Evolutionary conservation across 345 rosid species (phyloP), one percentile per base, ranked within the genome.

Genomic region (Odontarrhena argentea): DNA sequence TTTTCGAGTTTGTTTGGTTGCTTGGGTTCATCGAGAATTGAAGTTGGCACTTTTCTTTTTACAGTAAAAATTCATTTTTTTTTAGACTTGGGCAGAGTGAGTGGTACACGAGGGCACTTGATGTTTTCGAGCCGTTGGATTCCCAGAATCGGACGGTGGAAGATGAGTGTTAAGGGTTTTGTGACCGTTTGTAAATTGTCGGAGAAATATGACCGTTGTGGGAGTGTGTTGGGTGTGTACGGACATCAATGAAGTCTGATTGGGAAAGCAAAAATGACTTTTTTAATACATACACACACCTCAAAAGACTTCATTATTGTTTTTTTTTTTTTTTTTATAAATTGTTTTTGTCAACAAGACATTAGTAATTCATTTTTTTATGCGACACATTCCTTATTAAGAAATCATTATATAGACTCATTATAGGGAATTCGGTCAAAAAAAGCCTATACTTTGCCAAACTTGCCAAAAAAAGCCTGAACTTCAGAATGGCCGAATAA

Each of bases 191-290:
- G 79, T 10, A 44, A 34, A 3, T 57, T 84, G 96, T 93, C 96
- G 89, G 91, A 72, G 83, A 77, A 91, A 91, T 87, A 81, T 87
- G 86, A 91, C 99, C 99, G 99, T 94, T 93, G 86, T 54, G 42
- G 70, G 69, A 73, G 72, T 49, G 76, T 77, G 78, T 79, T 74
- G 77, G 77, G 63, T 73, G 50, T 72, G 89, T 85, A 83, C 86
- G 87, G 85, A 59, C 60, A 43, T 54, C 63, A 67, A 57, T 65
- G 55, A 67, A 3, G 46, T 60, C 60, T 55, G 60, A 55, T 52
- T 54, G 69, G 58, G 56, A 40, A 61, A 70, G 51, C 60, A 9
- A 47, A 44, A 15, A 50, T 18, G 28, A 58, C 26, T 59, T 67
- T 59, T 14, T 55, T 18, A 35, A 35, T 35, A 36, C 10, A 37